Conservation (phyloP, 257 asterid species). For the Lithospermum erythrorhizon region DNA sequence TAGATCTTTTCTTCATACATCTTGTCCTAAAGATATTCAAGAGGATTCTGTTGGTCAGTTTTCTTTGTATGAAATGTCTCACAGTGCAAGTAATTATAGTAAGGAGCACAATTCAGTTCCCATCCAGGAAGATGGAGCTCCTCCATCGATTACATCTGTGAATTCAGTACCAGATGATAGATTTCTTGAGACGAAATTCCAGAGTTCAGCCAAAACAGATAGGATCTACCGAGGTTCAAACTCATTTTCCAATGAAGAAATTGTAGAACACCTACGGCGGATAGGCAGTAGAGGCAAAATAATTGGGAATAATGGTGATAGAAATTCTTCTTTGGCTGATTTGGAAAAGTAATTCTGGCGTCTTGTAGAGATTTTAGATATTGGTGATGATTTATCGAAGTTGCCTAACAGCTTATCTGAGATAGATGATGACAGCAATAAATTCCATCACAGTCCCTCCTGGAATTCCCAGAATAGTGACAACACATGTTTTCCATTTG, state of each 20-base stretch:
- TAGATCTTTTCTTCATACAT: conserved; percentile 26
- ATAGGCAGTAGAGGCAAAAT: conserved; percentile 27
- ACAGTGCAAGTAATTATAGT: conserved; percentile 33
- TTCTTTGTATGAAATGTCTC: conserved; percentile 30
- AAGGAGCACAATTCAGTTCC: conserved; percentile 34
- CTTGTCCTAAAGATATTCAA: conserved; percentile 29
- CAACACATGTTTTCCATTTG: conserved; percentile 46
- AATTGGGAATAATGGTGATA: conserved; percentile 38
- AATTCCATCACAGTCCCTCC: conserved; percentile 43
- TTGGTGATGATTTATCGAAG: conserved; percentile 39
- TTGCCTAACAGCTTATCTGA: conserved; percentile 42
- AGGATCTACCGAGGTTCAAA: conserved; percentile 60
- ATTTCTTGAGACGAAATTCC: conserved; percentile 69
- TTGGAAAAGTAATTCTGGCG: conserved; percentile 63
- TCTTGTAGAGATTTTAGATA: conserved; percentile 68
- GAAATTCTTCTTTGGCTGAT: conserved; percentile 45
- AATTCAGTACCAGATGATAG: conserved; percentile 50
- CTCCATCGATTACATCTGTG: conserved; percentile 43
- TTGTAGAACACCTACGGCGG: conserved; percentile 87
- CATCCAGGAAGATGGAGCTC: conserved; percentile 45
- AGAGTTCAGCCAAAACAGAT: conserved; percentile 66
- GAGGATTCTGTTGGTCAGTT: conserved; percentile 38
- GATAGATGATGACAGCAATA: conserved; percentile 34
- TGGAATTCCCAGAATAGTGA: conserved; percentile 58
- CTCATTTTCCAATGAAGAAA: conserved; percentile 90